Evolutionary conservation across 345 rosid genomes (phyloP).

Genomic region (Tarenaya hassleriana): DNA sequence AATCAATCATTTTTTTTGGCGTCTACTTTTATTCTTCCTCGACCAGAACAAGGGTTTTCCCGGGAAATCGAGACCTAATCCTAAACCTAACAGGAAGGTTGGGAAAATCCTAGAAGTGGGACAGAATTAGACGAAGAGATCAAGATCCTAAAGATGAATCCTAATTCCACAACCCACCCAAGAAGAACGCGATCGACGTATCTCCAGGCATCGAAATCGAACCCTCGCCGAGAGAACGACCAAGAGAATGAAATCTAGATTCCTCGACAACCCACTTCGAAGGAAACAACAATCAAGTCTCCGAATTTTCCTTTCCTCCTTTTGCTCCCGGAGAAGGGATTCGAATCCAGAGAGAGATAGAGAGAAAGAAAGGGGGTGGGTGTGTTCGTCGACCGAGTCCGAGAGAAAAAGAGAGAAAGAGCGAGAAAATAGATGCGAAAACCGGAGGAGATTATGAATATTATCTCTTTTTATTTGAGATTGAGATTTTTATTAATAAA

Average conservation of each 20-base stretch:
- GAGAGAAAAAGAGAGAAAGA: conserved; percentile 30
- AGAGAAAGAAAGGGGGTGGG: conserved; percentile 25
- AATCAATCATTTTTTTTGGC: conserved; percentile 14
- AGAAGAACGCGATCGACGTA: conserved; percentile 17
- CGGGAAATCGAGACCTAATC: conserved; percentile 18
- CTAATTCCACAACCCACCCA: conserved; percentile 1
- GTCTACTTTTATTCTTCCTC: conserved; percentile 5
- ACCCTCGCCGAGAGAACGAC: conserved; percentile 23
- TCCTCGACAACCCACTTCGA: not conserved
- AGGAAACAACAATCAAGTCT: conserved; percentile 1
- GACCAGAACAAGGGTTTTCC: conserved; percentile 32
- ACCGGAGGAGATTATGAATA: not conserved
- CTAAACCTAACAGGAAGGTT: not conserved
- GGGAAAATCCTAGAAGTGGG: conserved; percentile 1
- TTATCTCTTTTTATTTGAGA: conserved; percentile 6
- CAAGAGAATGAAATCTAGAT: not conserved
- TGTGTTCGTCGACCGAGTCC: conserved; percentile 33
- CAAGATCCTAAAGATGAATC: not conserved
- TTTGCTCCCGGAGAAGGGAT: conserved; percentile 17
- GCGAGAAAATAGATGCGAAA: conserved; percentile 12
- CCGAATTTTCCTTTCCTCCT: not conserved
- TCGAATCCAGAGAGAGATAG: conserved; percentile 14
- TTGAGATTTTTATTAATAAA: conserved; percentile 7
- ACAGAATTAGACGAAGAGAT: not conserved
- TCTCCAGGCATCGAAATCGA: conserved; percentile 21